Evolutionary conservation across 2,329 filamentous ascomycete species (phyloP).

Genomic region (Mycocentrospora acerina): DNA sequence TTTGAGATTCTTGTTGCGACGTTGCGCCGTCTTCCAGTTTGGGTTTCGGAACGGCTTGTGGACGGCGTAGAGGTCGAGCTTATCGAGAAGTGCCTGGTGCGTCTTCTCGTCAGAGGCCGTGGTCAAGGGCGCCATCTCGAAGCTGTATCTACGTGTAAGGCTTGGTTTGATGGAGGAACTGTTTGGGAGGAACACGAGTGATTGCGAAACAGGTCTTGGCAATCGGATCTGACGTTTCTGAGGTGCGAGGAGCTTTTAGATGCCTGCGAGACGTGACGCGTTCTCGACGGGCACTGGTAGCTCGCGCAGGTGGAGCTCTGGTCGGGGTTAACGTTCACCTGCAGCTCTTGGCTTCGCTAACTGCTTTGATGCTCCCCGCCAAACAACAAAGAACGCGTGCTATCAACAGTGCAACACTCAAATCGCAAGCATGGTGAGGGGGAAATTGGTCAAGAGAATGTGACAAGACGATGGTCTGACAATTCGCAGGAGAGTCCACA

Average conservation of each 20-base stretch:
- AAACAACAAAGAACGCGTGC: conserved; percentile 23
- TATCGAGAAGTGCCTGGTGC: conserved; percentile 83
- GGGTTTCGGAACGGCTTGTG: conserved; percentile 89
- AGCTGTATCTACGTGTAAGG: background rate
- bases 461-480: conserved; percentile 13
- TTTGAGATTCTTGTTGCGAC: conserved; percentile 98
- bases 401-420: conserved; percentile 1
- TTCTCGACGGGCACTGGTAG: conserved; percentile 2
- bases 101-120: conserved; percentile 73
- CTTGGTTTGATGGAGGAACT: background rate
- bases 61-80: conserved; percentile 85
- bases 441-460: background rate
- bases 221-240: too few relatives aligned
- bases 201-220: too few relatives aligned
- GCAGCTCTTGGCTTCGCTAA: conserved; percentile 20
- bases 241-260: background rate
- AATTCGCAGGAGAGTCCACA: conserved; percentile 79
- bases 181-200: too few relatives aligned
- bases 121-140: conserved; percentile 60
- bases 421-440: conserved; percentile 29
- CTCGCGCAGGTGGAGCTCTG: conserved; percentile 26
- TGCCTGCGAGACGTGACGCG: background rate
- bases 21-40: conserved; percentile 87
- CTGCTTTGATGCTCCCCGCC: conserved; percentile 30
- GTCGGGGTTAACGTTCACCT: conserved; percentile 14